Evolutionary conservation across 73 alveolate species (phyloP).

Genomic region (Paramecium bursaria): DNA sequence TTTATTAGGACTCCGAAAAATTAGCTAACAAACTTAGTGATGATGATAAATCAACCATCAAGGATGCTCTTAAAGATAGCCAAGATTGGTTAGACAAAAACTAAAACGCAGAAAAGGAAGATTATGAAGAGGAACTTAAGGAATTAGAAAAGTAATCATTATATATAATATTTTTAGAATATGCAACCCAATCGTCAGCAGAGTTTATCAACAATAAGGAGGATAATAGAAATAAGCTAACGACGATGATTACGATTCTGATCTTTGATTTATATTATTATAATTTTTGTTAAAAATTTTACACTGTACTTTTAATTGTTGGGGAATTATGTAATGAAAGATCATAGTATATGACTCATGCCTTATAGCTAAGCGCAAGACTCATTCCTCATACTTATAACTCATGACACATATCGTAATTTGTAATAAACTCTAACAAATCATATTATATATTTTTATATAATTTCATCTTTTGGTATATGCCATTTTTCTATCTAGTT

Average conservation of each 20-base stretch:
- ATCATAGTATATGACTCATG: no score
- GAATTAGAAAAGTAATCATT: constrained; percentile 61
- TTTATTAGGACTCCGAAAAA: constrained; percentile 56
- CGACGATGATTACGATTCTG: constrained; percentile 48
- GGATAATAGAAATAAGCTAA: constrained; percentile 28
- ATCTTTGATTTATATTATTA: constrained; percentile 21
- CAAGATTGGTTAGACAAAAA: constrained; percentile 78
- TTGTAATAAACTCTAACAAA: no score
- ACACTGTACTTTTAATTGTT: no score
- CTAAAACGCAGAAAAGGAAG: constrained; percentile 69
- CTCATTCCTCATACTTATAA: no score
- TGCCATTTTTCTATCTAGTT: no score
- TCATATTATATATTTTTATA: no score
- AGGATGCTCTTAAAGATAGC: constrained; percentile 76
- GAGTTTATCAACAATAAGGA: constrained; percentile 30
- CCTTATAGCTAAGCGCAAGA: no score
- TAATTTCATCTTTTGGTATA: no score
- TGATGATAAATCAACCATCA: constrained; percentile 71
- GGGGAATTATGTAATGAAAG: no score
- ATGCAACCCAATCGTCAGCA: constrained; percentile 49
- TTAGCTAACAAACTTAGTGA: constrained; percentile 68
- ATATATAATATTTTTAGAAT: not conserved
- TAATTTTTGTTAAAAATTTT: constrained; percentile 19
- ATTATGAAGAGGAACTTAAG: constrained; percentile 64
- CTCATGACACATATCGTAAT: no score